Conservation (phyloP, 768 basidiomycete genomes). For the Saitozyma sp. region DNA sequence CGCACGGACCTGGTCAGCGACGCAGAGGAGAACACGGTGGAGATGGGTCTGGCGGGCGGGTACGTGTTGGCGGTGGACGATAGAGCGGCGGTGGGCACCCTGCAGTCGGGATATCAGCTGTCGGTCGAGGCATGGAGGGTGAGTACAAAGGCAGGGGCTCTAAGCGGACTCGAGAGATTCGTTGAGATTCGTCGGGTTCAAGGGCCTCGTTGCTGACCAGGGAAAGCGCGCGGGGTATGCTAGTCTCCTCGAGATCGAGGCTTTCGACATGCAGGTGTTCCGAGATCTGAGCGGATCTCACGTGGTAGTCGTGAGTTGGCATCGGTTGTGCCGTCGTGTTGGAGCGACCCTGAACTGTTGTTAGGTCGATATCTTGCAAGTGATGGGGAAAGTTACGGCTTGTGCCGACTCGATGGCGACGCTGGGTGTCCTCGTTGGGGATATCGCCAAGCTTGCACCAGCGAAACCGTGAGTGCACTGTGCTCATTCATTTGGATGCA, state of each 20-base stretch:
- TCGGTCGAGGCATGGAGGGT: conserved; percentile 71
- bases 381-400: conserved; percentile 32
- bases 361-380: conserved; percentile 29
- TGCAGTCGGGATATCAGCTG: conserved; percentile 18
- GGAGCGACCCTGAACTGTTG: not conserved
- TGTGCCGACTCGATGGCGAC: conserved; percentile 53
- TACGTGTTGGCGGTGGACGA: conserved; percentile 63
- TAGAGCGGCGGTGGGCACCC: conserved; percentile 46
- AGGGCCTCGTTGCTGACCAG: conserved; percentile 50
- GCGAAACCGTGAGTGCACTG: conserved; percentile 19
- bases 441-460: conserved; percentile 33
- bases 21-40: conserved; percentile 61
- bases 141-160: conserved; percentile 24
- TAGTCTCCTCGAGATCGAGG: conserved; percentile 25
- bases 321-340: not conserved
- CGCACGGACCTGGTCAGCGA: conserved; percentile 72
- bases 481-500: too few relatives aligned
- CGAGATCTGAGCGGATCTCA: conserved; percentile 19
- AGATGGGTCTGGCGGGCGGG: conserved; percentile 58
- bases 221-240: conserved; percentile 41
- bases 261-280: conserved; percentile 25
- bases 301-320: conserved; percentile 21
- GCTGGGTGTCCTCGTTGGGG: conserved; percentile 35
- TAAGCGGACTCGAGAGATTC: too few relatives aligned
- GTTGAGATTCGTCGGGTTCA: not conserved